Evolutionary conservation across 306 rosid species (phyloP).

Genomic region (Corylus avellana): DNA sequence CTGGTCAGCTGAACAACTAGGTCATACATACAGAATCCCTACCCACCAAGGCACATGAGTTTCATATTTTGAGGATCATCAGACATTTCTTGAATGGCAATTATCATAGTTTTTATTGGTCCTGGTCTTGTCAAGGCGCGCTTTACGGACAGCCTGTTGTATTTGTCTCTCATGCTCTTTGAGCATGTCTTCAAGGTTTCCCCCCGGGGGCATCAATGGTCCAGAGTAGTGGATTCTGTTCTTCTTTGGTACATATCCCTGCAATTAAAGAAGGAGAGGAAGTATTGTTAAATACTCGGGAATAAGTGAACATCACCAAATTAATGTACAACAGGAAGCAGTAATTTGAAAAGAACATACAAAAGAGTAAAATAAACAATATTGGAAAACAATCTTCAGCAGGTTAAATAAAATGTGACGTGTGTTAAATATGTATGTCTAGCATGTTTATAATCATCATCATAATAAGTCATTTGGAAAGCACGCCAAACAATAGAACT

Average conservation of each 20-base stretch:
- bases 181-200: constrained; percentile 84
- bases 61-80: constrained; percentile 2
- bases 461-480: not conserved
- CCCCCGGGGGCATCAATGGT: constrained; percentile 76
- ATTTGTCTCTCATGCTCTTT: constrained; percentile 85
- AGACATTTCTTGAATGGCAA: constrained; percentile 4
- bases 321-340: not conserved
- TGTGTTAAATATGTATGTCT: not conserved
- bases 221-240: constrained; percentile 89
- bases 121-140: constrained; percentile 50
- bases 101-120: constrained; percentile 21
- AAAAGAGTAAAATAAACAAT: not conserved
- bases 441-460: not conserved
- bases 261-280: constrained; percentile 24
- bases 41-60: constrained; percentile 1
- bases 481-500: not conserved
- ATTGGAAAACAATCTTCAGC: not conserved
- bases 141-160: constrained; percentile 89
- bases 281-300: not conserved
- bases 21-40: not conserved
- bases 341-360: not conserved
- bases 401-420: not conserved
- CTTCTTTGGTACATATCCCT: constrained; percentile 63
- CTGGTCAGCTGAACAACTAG: constrained; percentile 10
- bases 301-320: not conserved